A percentile compares a stretch with the other conserved stretches of the same genome.
These are phyloP conservation scores for Pleomassaria siparia DNA, from an alignment of 2,329 filamentous ascomycete species.

Conservation along the genomic window DNA sequence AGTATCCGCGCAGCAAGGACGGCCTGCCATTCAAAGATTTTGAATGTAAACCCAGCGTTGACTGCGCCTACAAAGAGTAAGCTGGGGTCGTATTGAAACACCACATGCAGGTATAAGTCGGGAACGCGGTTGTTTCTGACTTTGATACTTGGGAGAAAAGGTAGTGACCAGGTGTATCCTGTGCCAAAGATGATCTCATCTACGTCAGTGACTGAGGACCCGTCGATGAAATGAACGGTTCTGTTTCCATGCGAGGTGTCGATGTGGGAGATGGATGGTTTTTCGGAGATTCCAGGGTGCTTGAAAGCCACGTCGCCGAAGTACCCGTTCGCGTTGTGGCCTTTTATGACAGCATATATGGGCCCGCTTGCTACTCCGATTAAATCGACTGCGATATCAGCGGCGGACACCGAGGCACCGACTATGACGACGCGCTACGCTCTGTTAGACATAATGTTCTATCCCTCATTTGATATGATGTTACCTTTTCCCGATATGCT, in stretches of 20 bases:
- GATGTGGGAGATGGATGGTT: conserved; percentile 54
- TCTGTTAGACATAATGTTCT: not conserved
- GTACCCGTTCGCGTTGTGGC: conserved; percentile 55
- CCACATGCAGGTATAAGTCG: conserved; percentile 60
- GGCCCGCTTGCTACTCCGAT: conserved; percentile 50
- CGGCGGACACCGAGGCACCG: conserved; percentile 65
- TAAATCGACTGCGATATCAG: conserved; percentile 62
- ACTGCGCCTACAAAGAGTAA: conserved; percentile 63
- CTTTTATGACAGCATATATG: conserved; percentile 57
- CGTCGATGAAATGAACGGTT: conserved; percentile 60
- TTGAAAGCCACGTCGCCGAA: conserved; percentile 62
- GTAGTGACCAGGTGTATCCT: conserved; percentile 65
- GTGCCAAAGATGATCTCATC: conserved; percentile 68
- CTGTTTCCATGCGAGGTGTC: conserved; percentile 33
- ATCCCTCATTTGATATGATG: not conserved
- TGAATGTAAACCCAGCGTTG: conserved; percentile 59
- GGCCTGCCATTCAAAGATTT: conserved; percentile 69
- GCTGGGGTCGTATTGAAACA: conserved; percentile 57
- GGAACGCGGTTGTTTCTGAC: conserved; percentile 59
- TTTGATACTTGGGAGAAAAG: conserved; percentile 53
- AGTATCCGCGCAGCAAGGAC: conserved; percentile 62
- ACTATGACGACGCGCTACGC: conserved; percentile 60
- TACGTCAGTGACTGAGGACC: conserved; percentile 54
- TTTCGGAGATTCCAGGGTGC: conserved; percentile 55
- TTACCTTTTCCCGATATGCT: conserved; percentile 50